Base-by-base conservation (phyloP, 352 stramenopile genomes). In the Phytophthora meadii region DNA sequence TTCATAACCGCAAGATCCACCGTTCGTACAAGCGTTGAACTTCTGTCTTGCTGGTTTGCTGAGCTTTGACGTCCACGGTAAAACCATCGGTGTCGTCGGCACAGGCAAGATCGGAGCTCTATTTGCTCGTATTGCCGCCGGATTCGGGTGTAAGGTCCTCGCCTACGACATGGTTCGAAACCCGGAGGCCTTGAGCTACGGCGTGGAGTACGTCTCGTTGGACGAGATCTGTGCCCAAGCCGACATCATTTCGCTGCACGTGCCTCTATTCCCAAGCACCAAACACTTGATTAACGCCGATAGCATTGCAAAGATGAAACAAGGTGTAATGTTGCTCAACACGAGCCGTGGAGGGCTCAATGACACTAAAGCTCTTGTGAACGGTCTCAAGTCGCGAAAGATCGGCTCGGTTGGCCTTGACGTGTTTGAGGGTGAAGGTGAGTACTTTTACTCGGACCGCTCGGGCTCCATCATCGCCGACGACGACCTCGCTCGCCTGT, bases 261-360 rank as follows among this genome's bases (percentile, higher is more conserved):
- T 88, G 55, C 91, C 92, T 8, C 72, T 97, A 5, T 81, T 96
- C 47, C 78, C 81, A 19, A 76, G 76, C 4, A 98, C 89, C 1
- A 81, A 84, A n/a, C 89, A 98, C 71, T 84, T 84, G 24, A 88
- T 98, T 57, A 94, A 96, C 62, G 67, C 80, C 10, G 72, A 88
- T 19, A 88, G 84, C 48, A 84, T 98, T 37, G 65, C 74, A 7
- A 86, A 93, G 74, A 93, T 98, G 73, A 97, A 97, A 70, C 63
- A 91, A 12, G 76, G 82, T 14, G 88, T 97, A 4, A 86, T 95
- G 63, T 62, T 98, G 14, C 96, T 98, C 65, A 98, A 98, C 67
- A 97, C 89, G 11, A 92, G 83, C 22, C 89, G 90, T 56, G 91
- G 93, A 45, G 89, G 85, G 14, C 66, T 97, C 4, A 86, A 97